Evolutionary conservation across 805 yeast genomes (phyloP), one percentile per base, ranked within the genome.

Genomic region (Wickerhamiella vanderwaltii): DNA sequence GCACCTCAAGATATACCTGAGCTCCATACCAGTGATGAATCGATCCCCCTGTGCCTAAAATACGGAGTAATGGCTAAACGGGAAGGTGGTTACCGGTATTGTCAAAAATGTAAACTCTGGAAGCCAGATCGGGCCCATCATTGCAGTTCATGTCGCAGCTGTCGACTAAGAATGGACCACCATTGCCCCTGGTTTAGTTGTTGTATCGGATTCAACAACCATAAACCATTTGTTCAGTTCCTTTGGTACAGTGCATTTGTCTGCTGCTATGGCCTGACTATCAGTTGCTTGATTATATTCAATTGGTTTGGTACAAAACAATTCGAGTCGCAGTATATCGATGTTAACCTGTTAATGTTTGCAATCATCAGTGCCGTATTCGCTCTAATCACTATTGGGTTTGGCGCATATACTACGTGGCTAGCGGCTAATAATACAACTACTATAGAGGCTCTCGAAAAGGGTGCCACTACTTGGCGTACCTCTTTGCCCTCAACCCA

Each of bases 181-280:
- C 72, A 60, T 63, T 93, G 59, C 71, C 96, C 96, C 0, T 88
- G 97, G 97, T 86, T 86, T 60, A 77, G 94, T 2, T 66, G 75
- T 4, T 87, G 96, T 59, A 72, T 88, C 44, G 97, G 97, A 0
- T 79, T 73, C 60, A 62, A 63, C 23, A 88, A 88, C 60, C 87
- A 83, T 50, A 81, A 84, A 61, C 73, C 65, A 56, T 88, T 87
- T 55, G 57, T 85, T 18, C 95, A 85, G 57, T 79, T 80, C 54
- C 58, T 86, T 40, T 37, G 68, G 6, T 77, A 78, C 52, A 63
- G 73, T 2, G 60, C 75, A 2, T 17, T 69, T 0, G 77, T 72
- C 51, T 35, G 39, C 23, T 13, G 4, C 5, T 35, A 24, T 16
- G 26, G 30, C 11, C 5, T 25, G 26, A 12, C 20, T n/a, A 20